Conservation (phyloP, 2,329 filamentous ascomycete genomes). For the Aspergillus fructus region DNA sequence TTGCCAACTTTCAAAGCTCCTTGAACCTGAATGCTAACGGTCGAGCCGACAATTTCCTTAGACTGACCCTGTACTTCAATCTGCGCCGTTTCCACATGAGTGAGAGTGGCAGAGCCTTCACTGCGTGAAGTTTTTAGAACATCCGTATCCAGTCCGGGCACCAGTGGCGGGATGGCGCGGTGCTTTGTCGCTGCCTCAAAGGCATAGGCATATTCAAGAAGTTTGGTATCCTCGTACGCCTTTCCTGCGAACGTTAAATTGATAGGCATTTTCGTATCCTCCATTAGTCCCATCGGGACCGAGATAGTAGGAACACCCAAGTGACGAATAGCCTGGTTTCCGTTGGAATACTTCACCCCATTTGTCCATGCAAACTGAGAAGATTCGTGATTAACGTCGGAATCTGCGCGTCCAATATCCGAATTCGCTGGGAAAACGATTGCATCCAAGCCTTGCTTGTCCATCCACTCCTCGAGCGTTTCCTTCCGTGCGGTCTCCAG, state of each 20-base stretch:
- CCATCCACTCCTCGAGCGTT: slow-evolving; percentile 55
- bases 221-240: slow-evolving; percentile 46
- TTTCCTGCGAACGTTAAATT: slow-evolving; percentile 54
- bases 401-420: slow-evolving; percentile 51
- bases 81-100: background rate
- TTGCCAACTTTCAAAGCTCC: background rate
- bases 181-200: slow-evolving; percentile 24
- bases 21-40: slow-evolving; percentile 7
- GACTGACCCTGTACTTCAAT: slow-evolving; percentile 12
- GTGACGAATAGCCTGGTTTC: slow-evolving; percentile 54
- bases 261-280: slow-evolving; percentile 50
- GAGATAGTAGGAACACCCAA: slow-evolving; percentile 56
- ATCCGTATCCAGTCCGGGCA: slow-evolving; percentile 26
- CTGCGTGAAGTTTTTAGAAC: background rate
- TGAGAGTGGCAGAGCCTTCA: background rate
- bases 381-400: slow-evolving; percentile 39
- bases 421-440: slow-evolving; percentile 53
- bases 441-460: slow-evolving; percentile 41
- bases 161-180: slow-evolving; percentile 20
- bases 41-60: slow-evolving; percentile 7
- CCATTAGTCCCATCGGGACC: slow-evolving; percentile 54
- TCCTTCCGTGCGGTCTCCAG: slow-evolving; percentile 51
- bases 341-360: slow-evolving; percentile 56
- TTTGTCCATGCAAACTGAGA: slow-evolving; percentile 47
- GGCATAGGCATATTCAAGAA: slow-evolving; percentile 28